A percentile compares a stretch with the other conserved stretches of the same genome.
These are phyloP conservation scores for Halenospora varia DNA, from an alignment of 495 filamentous ascomycete genomes.

Conservation along the genomic window DNA sequence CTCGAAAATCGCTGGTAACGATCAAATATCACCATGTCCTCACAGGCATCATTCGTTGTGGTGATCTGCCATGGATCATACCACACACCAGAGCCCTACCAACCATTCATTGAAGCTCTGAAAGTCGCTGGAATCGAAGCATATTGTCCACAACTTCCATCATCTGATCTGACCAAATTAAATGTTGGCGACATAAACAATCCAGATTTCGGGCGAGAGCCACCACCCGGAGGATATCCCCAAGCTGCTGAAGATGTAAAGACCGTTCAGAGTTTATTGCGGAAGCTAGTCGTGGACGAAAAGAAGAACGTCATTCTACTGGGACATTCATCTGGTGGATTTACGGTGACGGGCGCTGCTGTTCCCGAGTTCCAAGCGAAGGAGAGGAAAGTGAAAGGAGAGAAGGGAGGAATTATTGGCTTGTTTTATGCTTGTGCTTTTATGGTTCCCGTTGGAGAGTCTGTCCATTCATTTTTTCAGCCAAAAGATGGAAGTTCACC, in stretches of 20 bases:
- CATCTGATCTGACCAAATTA: background rate
- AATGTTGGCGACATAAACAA: background rate
- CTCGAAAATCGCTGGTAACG: too few species aligned
- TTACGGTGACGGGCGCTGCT: background rate
- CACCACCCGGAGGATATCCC: background rate
- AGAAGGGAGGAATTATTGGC: background rate
- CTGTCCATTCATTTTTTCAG: background rate
- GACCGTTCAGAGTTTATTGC: background rate
- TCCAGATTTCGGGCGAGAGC: background rate
- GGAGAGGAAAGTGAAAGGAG: background rate
- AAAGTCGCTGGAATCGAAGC: background rate
- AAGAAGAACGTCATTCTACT: background rate
- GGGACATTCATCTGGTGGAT: background rate
- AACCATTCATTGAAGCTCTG: background rate
- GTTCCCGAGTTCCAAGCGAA: background rate
- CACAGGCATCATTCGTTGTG: constrained; percentile 23
- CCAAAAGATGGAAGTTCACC: background rate
- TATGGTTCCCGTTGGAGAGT: background rate
- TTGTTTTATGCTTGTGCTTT: background rate
- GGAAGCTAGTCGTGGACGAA: background rate
- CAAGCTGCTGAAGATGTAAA: background rate
- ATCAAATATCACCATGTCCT: too few species aligned
- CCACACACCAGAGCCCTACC: background rate
- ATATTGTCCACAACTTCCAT: background rate
- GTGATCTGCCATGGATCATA: background rate